Percentiles rank a stretch among this genome's conserved stretches.
These are phyloP conservation scores for Croton laevigatus DNA, from an alignment of 441 rosid species.

Conservation along the genomic window DNA sequence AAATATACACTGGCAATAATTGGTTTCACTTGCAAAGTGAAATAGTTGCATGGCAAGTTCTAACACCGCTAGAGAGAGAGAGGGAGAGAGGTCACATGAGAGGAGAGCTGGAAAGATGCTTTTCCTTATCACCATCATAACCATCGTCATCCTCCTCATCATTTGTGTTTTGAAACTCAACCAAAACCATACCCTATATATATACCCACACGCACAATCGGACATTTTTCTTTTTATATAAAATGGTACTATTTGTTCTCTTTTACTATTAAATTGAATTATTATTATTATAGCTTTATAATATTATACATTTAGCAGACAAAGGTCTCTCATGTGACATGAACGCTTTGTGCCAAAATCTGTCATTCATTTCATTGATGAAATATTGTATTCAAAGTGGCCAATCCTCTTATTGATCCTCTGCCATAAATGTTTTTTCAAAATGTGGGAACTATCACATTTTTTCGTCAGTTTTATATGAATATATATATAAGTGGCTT, in stretches of 20 bases:
- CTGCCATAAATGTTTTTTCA: no score
- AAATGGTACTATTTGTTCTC: neutral
- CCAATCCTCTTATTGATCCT: no score
- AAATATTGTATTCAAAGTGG: no score
- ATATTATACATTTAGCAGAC: no score
- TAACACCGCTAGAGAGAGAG: neutral
- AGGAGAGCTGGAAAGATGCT: constrained; percentile 40
- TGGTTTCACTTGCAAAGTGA: neutral
- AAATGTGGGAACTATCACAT: no score
- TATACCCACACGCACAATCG: neutral
- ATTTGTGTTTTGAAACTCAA: constrained; percentile 41
- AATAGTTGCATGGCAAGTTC: constrained; percentile 7
- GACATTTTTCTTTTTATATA: neutral
- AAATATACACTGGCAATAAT: neutral
- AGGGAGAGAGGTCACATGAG: constrained; percentile 26
- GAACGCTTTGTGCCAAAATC: constrained; percentile 8
- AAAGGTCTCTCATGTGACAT: constrained; percentile 20
- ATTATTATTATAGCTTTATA: no score
- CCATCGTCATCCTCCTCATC: constrained; percentile 45
- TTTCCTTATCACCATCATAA: constrained; percentile 34
- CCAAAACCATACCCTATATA: constrained; percentile 3
- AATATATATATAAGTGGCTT: no score
- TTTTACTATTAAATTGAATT: neutral
- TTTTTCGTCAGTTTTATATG: no score
- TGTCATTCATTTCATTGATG: constrained; percentile 11